Evolutionary conservation across 2,329 filamentous ascomycete species (phyloP).

Genomic region (Colletotrichum horii): DNA sequence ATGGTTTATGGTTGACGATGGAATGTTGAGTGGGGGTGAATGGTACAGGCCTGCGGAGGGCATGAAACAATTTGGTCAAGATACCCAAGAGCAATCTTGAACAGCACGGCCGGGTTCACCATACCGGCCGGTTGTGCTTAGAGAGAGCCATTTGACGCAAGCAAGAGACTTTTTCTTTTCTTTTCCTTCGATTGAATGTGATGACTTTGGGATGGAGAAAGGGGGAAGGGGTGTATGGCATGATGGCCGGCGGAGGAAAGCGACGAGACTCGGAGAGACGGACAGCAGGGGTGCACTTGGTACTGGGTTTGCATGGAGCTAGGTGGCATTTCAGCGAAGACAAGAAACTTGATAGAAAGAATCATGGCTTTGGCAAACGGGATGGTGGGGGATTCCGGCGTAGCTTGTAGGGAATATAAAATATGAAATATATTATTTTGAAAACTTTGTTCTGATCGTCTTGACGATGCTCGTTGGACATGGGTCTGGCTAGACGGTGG

Average conservation of each 20-base stretch:
- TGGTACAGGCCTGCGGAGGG: not conserved
- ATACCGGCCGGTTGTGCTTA: conserved; percentile 3
- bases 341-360: not conserved
- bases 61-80: conserved; percentile 20
- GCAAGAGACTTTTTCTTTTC: conserved; percentile 1
- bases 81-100: conserved; percentile 23
- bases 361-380: not conserved
- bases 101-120: conserved; percentile 6
- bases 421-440: not conserved
- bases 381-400: not conserved
- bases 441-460: not conserved
- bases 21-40: not conserved
- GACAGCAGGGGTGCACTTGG: not conserved
- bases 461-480: not conserved
- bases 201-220: not conserved
- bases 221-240: not conserved
- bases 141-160: conserved; percentile 20
- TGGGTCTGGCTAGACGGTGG: not conserved
- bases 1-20: conserved; percentile 1
- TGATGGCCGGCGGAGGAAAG: not conserved
- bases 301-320: not conserved
- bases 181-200: not conserved
- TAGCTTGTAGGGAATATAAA: not conserved
- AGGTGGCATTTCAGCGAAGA: not conserved
- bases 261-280: not conserved